phyloP scores from a whole-genome alignment of 176 grass and related monocot species.

The Aechmea fasciata region DNA sequence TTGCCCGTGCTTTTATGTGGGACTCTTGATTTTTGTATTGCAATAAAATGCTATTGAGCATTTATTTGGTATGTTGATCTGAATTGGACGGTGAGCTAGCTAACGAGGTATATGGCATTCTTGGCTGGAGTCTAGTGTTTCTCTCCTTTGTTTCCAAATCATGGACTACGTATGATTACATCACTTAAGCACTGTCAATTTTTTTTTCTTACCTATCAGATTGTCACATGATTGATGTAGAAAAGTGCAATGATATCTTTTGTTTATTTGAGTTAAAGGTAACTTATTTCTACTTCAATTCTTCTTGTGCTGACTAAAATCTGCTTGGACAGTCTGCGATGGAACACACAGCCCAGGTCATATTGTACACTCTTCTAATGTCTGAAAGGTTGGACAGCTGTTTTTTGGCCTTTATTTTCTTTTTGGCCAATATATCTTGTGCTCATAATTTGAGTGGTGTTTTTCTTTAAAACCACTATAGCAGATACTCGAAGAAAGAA shows the following conservation, averaged over 20 bases:
- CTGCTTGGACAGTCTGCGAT: conserved; percentile 46
- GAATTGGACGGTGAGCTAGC: neutral
- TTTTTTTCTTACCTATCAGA: neutral
- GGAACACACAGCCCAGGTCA: conserved; percentile 86
- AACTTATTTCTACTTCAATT: conserved; percentile 9
- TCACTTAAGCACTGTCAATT: neutral
- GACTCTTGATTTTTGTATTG: neutral
- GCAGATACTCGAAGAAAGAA: conserved; percentile 78
- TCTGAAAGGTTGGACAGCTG: conserved; percentile 54
- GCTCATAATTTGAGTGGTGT: conserved; percentile 17
- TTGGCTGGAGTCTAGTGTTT: neutral
- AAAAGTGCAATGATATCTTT: neutral
- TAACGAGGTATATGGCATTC: neutral
- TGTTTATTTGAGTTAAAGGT: conserved; percentile 1
- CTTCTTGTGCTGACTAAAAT: conserved; percentile 16
- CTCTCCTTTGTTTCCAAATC: neutral
- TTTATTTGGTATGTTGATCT: neutral
- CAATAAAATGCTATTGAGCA: neutral
- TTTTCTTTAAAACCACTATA: conserved; percentile 17
- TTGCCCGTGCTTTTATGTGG: neutral
- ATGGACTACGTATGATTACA: neutral
- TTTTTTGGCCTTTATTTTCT: neutral
- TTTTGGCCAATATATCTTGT: conserved; percentile 7
- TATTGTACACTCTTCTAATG: conserved; percentile 91
- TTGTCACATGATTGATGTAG: neutral